phyloP scores from a whole-genome alignment of 257 asterid species.

The Handroanthus guayacan region DNA sequence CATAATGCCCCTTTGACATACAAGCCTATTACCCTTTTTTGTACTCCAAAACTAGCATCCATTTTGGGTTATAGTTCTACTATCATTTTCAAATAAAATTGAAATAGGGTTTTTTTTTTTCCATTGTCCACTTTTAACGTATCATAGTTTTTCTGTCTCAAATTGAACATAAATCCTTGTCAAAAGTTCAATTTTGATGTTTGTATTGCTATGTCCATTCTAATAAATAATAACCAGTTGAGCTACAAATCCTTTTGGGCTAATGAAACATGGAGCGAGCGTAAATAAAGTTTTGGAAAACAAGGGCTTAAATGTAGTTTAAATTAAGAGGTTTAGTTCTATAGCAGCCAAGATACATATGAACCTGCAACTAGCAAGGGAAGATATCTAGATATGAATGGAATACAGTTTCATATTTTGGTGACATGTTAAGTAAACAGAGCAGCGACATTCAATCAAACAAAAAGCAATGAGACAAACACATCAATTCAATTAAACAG shows the following conservation, averaged over 20 bases:
- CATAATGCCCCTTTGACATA: background rate
- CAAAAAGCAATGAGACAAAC: background rate
- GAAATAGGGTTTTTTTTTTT: background rate
- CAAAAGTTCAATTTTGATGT: background rate
- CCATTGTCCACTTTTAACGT: background rate
- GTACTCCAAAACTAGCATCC: background rate
- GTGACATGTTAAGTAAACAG: slow-evolving; percentile 1
- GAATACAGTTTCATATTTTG: background rate
- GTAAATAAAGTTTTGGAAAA: background rate
- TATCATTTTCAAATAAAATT: background rate
- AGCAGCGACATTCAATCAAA: slow-evolving; percentile 5
- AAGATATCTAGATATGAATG: background rate
- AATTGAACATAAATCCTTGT: background rate
- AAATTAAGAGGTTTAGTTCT: background rate
- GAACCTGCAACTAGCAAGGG: slow-evolving; percentile 7
- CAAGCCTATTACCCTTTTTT: background rate
- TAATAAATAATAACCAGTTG: background rate
- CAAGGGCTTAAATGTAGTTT: background rate
- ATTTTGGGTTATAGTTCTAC: background rate
- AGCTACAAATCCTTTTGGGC: background rate
- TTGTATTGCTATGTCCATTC: background rate
- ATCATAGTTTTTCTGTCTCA: background rate
- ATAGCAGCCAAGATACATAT: slow-evolving; percentile 7
- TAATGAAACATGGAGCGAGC: background rate
- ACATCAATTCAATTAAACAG: background rate